Base-by-base conservation (phyloP, 2,329 filamentous ascomycete species). In the Aspergillus fumigatiaffinis region DNA sequence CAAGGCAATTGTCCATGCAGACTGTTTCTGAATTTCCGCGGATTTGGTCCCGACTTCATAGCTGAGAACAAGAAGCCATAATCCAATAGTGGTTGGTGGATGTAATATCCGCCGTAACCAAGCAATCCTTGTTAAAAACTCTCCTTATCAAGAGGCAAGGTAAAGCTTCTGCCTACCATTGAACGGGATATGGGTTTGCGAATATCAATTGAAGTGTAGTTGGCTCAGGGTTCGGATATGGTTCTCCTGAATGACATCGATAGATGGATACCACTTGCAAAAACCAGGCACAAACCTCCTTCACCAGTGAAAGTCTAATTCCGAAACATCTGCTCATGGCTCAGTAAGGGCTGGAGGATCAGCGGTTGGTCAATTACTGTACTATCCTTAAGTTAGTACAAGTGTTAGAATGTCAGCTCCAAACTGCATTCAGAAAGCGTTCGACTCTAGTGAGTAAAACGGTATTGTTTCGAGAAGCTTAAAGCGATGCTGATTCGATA, bases 401-500 rank as follows among this genome's bases (percentile, higher is more conserved):
- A 47, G 44, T 25, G 44, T 25, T 23, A 47, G 23, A 23, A 23
- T 47, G 23, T 47, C 21, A 6, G 44, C 10, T 23, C 10, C 12
- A 14, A 14, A 17, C 12, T 35, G 32, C 4, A 38, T 38, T 17
- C 32, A 38, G 32, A 5, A 17, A 25, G 21, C 7, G 25, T 25
- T 12, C 25, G 12, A 14, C n/a, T 23, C 21, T 3, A 8, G 21
- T 23, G 21, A 12, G 20, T 21, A 21, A 23, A 47, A 8, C 4
- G 20, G 23, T 12, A 26, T 23, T 17, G 44, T 23, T 47, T 47
- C 44, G 44, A 25, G 54, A 56, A 58, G 48, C 38, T 26, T 28
- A 35, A 35, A 57, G 51, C 38, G 51, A 38, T 51, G 50, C 48
- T 53, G 60, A 50, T 54, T 51, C 35, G 42, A 29, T 38, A 47